Conservation (phyloP, 2,329 filamentous ascomycete genomes). For the Ceratocystis diversiconidia region DNA sequence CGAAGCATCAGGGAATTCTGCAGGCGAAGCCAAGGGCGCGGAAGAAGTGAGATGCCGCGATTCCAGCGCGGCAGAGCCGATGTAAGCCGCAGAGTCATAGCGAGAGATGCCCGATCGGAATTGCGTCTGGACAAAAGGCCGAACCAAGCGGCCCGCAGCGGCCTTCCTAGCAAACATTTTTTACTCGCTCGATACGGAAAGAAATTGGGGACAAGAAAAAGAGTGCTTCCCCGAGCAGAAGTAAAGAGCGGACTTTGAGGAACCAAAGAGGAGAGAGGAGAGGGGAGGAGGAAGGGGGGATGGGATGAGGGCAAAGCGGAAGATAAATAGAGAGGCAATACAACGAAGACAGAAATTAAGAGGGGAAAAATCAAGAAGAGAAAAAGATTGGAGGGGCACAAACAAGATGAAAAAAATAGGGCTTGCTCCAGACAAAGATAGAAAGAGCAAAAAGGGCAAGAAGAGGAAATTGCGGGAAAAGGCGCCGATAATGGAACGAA, state of each 20-base stretch:
- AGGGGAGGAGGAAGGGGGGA: background rate
- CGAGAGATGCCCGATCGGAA: background rate
- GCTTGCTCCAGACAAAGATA: background rate
- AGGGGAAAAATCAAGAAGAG: slow-evolving; percentile 3
- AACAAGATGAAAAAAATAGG: background rate
- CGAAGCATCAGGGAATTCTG: slow-evolving; percentile 3
- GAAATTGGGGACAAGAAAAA: background rate
- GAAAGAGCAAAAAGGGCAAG: background rate
- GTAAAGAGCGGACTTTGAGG: background rate
- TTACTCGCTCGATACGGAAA: background rate
- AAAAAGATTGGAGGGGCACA: slow-evolving; percentile 5
- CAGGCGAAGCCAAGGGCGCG: background rate
- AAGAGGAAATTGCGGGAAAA: slow-evolving; percentile 4
- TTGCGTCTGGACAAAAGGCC: slow-evolving; percentile 3
- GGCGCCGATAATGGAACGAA: slow-evolving; percentile 7
- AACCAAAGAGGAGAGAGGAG: background rate
- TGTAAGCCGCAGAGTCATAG: background rate
- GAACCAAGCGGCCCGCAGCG: slow-evolving; percentile 14
- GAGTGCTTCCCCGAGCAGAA: background rate
- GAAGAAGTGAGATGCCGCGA: background rate
- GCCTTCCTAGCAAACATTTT: slow-evolving; percentile 15
- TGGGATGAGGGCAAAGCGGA: background rate
- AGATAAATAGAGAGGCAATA: background rate
- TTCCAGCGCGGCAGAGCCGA: background rate
- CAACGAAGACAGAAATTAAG: background rate